Evolutionary conservation across 2,329 filamentous ascomycete species (phyloP).

Genomic region (Kalmusia sp.): DNA sequence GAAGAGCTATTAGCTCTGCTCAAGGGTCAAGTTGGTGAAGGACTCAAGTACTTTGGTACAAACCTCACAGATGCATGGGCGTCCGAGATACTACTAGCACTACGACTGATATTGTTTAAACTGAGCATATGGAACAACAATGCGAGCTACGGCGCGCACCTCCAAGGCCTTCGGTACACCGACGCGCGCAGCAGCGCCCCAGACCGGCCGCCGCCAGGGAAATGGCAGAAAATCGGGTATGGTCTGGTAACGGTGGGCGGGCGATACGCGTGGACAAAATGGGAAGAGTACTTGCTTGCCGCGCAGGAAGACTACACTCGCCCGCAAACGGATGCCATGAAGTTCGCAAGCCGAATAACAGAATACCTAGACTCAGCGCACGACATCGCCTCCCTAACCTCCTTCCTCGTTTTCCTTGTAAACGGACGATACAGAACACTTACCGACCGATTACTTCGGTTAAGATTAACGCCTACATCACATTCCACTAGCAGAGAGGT

Average conservation of each 20-base stretch:
- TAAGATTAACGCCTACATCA: conserved; percentile 84
- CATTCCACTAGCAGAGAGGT: conserved; percentile 88
- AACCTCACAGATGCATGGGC: conserved; percentile 86
- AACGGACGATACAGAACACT: conserved; percentile 92
- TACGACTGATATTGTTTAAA: conserved; percentile 88
- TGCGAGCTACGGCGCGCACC: conserved; percentile 88
- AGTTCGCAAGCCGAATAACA: conserved; percentile 71
- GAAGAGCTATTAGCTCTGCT: conserved; percentile 89
- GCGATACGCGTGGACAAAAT: conserved; percentile 88
- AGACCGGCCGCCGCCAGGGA: conserved; percentile 72
- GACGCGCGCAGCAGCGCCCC: conserved; percentile 71
- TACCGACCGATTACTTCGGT: conserved; percentile 81
- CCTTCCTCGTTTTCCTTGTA: conserved; percentile 88
- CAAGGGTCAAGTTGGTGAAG: conserved; percentile 85
- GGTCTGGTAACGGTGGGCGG: conserved; percentile 87
- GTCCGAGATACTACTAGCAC: conserved; percentile 78
- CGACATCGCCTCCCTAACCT: conserved; percentile 80
- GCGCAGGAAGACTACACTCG: conserved; percentile 76
- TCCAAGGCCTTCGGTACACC: conserved; percentile 90
- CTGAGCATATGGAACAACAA: conserved; percentile 96
- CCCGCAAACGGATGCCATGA: conserved; percentile 58
- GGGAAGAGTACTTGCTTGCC: conserved; percentile 84
- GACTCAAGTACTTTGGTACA: conserved; percentile 80
- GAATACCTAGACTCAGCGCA: conserved; percentile 74
- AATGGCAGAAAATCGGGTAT: conserved; percentile 82